phyloP scores from a whole-genome alignment of 2,329 filamentous ascomycete genomes.

The Bisporella sp. region DNA sequence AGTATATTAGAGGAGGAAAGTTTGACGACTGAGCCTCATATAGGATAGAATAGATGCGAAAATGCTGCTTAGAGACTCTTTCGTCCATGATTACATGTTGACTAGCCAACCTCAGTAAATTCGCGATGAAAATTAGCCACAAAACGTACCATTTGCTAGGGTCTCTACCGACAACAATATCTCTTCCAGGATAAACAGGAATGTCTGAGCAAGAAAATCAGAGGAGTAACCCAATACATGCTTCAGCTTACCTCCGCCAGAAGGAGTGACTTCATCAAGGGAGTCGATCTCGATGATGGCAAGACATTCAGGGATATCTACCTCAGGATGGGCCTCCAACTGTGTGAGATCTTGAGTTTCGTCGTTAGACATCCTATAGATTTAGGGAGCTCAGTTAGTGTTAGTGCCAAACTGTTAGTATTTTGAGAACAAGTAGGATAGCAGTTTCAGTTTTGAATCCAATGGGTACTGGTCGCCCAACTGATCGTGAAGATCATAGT shows the following conservation, averaged over 20 bases:
- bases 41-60: slow-evolving; percentile 47
- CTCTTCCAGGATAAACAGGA: slow-evolving; percentile 9
- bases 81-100: slow-evolving; percentile 34
- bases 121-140: background rate
- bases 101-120: slow-evolving; percentile 18
- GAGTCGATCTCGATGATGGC: slow-evolving; percentile 5
- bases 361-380: background rate
- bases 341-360: background rate
- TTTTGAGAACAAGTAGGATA: too few relatives aligned
- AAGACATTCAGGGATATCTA: background rate
- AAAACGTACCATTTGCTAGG: slow-evolving; percentile 20
- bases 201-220: slow-evolving; percentile 7
- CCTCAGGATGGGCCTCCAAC: background rate
- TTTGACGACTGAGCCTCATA: slow-evolving; percentile 27
- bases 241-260: background rate
- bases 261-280: background rate
- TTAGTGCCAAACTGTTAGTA: too few relatives aligned
- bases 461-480: slow-evolving; percentile 6
- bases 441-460: too few relatives aligned
- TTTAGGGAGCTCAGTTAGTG: too few relatives aligned
- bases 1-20: slow-evolving; percentile 39
- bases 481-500: background rate
- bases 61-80: slow-evolving; percentile 44
- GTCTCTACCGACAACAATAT: slow-evolving; percentile 25
- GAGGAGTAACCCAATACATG: background rate